Conservation (phyloP, 1,139 yeast genomes). For the Blastobotrys capitulatus region DNA sequence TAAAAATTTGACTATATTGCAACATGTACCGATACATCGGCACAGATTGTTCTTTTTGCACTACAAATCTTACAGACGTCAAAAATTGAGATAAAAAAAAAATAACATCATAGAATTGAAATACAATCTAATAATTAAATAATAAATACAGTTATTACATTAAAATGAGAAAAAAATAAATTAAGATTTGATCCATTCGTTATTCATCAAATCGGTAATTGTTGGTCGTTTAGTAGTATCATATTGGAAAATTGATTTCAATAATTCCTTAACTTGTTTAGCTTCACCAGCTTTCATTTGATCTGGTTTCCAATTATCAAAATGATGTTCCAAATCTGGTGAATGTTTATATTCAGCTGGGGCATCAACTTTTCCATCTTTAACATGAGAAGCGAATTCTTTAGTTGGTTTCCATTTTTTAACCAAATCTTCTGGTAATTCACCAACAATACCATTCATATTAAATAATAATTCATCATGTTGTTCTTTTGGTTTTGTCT, state of each 20-base stretch:
- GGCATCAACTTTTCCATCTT: slow-evolving; percentile 14
- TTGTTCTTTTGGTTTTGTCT: slow-evolving; percentile 14
- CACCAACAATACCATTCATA: slow-evolving; percentile 15
- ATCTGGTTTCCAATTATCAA: slow-evolving; percentile 15
- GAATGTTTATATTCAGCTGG: slow-evolving; percentile 15
- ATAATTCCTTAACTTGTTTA: slow-evolving; percentile 13
- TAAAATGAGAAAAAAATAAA: not conserved
- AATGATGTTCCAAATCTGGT: slow-evolving; percentile 13
- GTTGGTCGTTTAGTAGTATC: slow-evolving; percentile 77
- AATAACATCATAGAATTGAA: not conserved
- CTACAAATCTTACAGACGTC: too few species aligned
- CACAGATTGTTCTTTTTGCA: too few species aligned
- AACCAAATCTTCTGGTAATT: slow-evolving; percentile 12
- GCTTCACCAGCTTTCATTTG: slow-evolving; percentile 14
- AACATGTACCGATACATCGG: too few species aligned
- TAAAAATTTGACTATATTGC: too few species aligned
- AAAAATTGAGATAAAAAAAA: too few species aligned
- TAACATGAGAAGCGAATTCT: slow-evolving; percentile 12
- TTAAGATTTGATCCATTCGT: slow-evolving; percentile 61
- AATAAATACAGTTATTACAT: not conserved
- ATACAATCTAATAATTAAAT: not conserved
- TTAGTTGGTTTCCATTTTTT: slow-evolving; percentile 17
- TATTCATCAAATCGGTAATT: slow-evolving; percentile 78
- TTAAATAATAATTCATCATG: slow-evolving; percentile 15
- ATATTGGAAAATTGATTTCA: slow-evolving; percentile 14